phyloP scores from a whole-genome alignment of 2,329 filamentous ascomycete species.

The Aspergillus sp. region DNA sequence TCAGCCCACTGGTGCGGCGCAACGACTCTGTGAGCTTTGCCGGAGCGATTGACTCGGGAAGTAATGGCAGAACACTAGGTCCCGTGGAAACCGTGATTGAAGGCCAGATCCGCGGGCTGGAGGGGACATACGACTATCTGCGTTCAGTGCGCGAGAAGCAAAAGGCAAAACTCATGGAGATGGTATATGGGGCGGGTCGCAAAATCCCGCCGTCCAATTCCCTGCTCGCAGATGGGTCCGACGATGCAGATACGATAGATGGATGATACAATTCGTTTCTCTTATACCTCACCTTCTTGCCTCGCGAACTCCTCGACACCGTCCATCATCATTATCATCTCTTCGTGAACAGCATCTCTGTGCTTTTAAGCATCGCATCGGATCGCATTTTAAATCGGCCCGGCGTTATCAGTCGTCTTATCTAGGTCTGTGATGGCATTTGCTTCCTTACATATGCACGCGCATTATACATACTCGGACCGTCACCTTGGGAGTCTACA shows the following conservation, averaged over 20 bases:
- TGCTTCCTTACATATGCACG: constrained; percentile 4
- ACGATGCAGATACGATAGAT: constrained; percentile 25
- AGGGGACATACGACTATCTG: constrained; percentile 78
- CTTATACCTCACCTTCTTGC: not conserved
- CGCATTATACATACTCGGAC: not conserved
- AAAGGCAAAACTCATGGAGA: constrained; percentile 81
- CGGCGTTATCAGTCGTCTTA: constrained; percentile 10
- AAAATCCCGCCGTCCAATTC: constrained; percentile 29
- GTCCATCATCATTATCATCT: not conserved
- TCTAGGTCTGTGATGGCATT: constrained; percentile 1
- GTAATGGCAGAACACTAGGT: constrained; percentile 64
- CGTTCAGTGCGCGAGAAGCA: constrained; percentile 76
- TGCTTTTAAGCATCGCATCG: not conserved
- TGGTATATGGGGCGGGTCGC: constrained; percentile 66
- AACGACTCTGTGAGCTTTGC: constrained; percentile 56
- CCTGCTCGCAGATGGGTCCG: constrained; percentile 30
- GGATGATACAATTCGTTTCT: constrained; percentile 9
- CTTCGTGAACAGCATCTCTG: not conserved
- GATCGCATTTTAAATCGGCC: constrained; percentile 11
- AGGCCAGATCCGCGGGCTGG: constrained; percentile 82
- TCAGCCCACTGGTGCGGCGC: constrained; percentile 78
- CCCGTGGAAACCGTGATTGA: constrained; percentile 61
- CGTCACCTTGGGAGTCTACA: not conserved
- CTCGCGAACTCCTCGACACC: not conserved
- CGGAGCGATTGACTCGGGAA: constrained; percentile 32